Evolutionary conservation across 805 yeast species (phyloP).

Genomic region (Metschnikowia continentalis): DNA sequence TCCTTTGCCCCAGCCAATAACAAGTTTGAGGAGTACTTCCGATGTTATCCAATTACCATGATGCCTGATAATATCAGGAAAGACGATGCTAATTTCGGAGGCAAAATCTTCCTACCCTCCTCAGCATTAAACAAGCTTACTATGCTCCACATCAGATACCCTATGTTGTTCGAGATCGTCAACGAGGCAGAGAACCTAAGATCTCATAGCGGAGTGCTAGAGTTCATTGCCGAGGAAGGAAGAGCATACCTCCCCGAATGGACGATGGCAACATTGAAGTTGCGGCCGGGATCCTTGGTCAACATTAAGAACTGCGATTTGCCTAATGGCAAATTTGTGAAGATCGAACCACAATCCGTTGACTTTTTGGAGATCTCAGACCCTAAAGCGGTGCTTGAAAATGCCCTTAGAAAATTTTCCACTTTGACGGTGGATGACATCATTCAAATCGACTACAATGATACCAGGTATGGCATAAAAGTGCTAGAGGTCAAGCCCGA

Average conservation of each 20-base stretch:
- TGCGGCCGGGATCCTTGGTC: constrained; percentile 77
- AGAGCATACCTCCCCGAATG: constrained; percentile 91
- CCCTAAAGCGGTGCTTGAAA: constrained; percentile 95
- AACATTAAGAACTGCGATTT: constrained; percentile 73
- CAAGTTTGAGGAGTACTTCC: constrained; percentile 76
- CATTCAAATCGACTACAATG: constrained; percentile 81
- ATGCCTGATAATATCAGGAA: constrained; percentile 73
- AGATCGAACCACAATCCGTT: constrained; percentile 91
- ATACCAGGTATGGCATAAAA: constrained; percentile 69
- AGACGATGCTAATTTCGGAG: constrained; percentile 86
- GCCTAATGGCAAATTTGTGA: constrained; percentile 83
- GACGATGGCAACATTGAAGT: constrained; percentile 80
- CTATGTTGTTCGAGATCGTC: constrained; percentile 84
- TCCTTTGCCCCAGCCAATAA: constrained; percentile 29
- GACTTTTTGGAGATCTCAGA: constrained; percentile 91
- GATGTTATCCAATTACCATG: constrained; percentile 89
- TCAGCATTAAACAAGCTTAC: constrained; percentile 86
- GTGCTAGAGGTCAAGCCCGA: constrained; percentile 87
- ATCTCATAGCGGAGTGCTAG: constrained; percentile 93
- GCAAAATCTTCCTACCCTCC: constrained; percentile 92
- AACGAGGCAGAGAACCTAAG: constrained; percentile 56
- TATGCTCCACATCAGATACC: constrained; percentile 88
- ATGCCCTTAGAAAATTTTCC: constrained; percentile 83
- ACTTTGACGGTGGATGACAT: constrained; percentile 82
- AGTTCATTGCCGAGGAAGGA: constrained; percentile 96